A percentile compares a stretch with the other conserved stretches of the same genome.
phyloP scores from a whole-genome alignment of 768 basidiomycete genomes.

The Trametes cinnabarina region DNA sequence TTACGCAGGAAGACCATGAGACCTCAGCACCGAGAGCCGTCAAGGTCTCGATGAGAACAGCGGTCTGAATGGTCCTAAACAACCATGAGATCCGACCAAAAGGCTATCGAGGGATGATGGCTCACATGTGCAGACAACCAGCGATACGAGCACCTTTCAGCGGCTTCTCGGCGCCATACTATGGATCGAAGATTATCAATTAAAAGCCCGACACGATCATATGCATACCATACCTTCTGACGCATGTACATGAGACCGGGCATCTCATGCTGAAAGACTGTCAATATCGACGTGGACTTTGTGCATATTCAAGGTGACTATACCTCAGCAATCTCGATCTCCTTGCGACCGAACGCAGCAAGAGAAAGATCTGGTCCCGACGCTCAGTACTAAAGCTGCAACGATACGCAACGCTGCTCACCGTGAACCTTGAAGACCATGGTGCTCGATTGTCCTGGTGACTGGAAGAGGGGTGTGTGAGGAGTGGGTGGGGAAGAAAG shows the following conservation, averaged over 20 bases:
- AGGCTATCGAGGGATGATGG: slow-evolving; percentile 12
- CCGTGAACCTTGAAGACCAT: slow-evolving; percentile 94
- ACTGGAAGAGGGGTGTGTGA: slow-evolving; percentile 22
- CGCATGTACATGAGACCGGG: slow-evolving; percentile 94
- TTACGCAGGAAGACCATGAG: slow-evolving; percentile 95
- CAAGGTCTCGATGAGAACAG: slow-evolving; percentile 97
- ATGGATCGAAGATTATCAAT: slow-evolving; percentile 3
- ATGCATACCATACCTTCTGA: slow-evolving; percentile 66
- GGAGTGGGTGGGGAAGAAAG: slow-evolving; percentile 23
- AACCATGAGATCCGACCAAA: not conserved
- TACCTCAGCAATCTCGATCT: slow-evolving; percentile 99
- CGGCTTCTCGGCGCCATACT: slow-evolving; percentile 82
- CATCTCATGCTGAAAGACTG: slow-evolving; percentile 73
- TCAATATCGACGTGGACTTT: slow-evolving; percentile 4
- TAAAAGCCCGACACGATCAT: slow-evolving; percentile 3
- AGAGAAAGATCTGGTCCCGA: slow-evolving; percentile 76
- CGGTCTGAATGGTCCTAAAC: slow-evolving; percentile 94
- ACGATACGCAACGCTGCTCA: slow-evolving; percentile 34
- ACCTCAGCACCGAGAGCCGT: slow-evolving; percentile 95
- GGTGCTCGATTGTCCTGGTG: slow-evolving; percentile 19
- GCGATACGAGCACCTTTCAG: slow-evolving; percentile 94
- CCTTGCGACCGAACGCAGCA: slow-evolving; percentile 99
- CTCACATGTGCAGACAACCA: slow-evolving; percentile 96
- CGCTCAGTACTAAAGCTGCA: slow-evolving; percentile 7
- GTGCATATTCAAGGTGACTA: slow-evolving; percentile 25